Evolutionary conservation across 768 basidiomycete species (phyloP).

Genomic region (Pisolithus microcarpus): DNA sequence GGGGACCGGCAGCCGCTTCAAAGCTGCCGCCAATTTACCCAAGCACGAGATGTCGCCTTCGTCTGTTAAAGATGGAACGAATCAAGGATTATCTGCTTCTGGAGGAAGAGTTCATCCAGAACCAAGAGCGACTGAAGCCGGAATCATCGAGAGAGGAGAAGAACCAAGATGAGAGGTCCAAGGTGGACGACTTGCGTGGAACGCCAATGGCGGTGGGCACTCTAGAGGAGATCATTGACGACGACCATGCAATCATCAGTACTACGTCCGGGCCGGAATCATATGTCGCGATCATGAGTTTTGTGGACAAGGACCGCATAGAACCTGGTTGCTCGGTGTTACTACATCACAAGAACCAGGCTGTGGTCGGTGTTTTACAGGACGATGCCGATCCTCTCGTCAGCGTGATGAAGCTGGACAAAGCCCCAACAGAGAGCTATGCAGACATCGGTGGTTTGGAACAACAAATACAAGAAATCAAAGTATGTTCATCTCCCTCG

Average conservation of each 20-base stretch:
- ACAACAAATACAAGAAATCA: conserved; percentile 97
- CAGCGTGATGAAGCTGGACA: conserved; percentile 98
- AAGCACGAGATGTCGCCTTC: conserved; percentile 90
- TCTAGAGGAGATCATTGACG: conserved; percentile 95
- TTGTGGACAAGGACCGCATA: conserved; percentile 95
- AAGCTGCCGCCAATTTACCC: conserved; percentile 92
- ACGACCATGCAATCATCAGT: conserved; percentile 98
- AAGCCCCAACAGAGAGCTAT: conserved; percentile 98
- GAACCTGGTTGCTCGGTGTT: conserved; percentile 95
- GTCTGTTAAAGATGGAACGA: conserved; percentile 92
- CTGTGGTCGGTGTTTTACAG: conserved; percentile 90
- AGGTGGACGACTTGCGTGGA: conserved; percentile 90
- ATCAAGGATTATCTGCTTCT: conserved; percentile 96
- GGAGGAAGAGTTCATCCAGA: conserved; percentile 91
- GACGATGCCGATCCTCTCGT: conserved; percentile 96
- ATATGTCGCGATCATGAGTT: conserved; percentile 96
- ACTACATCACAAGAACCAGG: conserved; percentile 91
- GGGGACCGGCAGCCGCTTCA: conserved; percentile 84
- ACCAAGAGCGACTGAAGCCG: conserved; percentile 86
- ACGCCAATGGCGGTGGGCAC: conserved; percentile 98
- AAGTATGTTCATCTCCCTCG: conserved; percentile 42
- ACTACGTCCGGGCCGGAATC: conserved; percentile 92
- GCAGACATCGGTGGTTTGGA: conserved; percentile 98
- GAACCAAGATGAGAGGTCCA: conserved; percentile 89
- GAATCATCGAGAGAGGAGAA: conserved; percentile 87